Evolutionary conservation across 345 rosid species (phyloP).

Genomic region (Salix dunnii): DNA sequence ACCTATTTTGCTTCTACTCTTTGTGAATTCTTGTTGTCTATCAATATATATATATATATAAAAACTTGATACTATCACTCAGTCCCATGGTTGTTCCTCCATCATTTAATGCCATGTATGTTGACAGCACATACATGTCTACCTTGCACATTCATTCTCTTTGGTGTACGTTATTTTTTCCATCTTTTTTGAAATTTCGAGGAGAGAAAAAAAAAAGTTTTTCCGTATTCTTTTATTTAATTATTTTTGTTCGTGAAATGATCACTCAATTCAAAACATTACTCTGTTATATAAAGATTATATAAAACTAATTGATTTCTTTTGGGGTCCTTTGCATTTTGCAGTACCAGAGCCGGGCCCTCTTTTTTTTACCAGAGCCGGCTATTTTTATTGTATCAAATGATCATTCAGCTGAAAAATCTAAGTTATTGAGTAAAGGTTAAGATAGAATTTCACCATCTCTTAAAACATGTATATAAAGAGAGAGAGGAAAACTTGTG

Average conservation of each 20-base stretch:
- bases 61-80: neutral
- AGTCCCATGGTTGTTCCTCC: constrained; percentile 3
- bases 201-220: neutral
- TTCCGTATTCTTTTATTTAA: neutral
- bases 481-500: neutral
- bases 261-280: neutral
- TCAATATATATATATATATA: constrained; percentile 6
- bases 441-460: no score
- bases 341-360: no score
- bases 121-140: constrained; percentile 32
- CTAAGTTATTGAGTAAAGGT: neutral
- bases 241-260: neutral
- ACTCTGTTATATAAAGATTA: neutral
- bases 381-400: neutral
- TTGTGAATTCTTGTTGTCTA: constrained; percentile 13
- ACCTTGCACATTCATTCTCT: constrained; percentile 16
- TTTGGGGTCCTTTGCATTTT: neutral
- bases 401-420: no score
- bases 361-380: no score
- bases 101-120: constrained; percentile 23
- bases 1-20: constrained; percentile 25
- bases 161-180: neutral
- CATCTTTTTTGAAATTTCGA: neutral
- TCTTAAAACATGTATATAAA: no score
- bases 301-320: neutral